A percentile compares a stretch with the other conserved stretches of the same genome.
Evolutionary conservation across 768 basidiomycete genomes (phyloP).

Genomic region (Lyophyllum shimeji): DNA sequence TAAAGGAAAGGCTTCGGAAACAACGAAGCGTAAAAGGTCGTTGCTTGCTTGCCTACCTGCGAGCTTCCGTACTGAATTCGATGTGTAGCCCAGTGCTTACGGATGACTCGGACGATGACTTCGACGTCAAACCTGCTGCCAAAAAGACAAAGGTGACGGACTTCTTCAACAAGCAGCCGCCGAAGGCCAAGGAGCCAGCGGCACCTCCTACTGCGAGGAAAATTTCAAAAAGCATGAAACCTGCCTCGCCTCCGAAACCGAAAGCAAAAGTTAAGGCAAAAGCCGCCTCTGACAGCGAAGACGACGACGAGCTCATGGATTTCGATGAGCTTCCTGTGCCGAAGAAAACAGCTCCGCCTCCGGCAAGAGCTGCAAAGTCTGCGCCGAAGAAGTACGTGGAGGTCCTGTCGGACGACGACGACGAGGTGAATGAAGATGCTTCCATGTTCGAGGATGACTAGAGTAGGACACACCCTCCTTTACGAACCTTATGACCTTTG

Average conservation of each 20-base stretch:
- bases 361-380: constrained; percentile 48
- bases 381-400: constrained; percentile 65
- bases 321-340: constrained; percentile 40
- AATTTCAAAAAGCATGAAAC: constrained; percentile 60
- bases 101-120: constrained; percentile 42
- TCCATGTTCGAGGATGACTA: constrained; percentile 46
- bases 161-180: constrained; percentile 53
- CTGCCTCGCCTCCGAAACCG: constrained; percentile 50
- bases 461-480: neutral
- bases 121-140: constrained; percentile 41
- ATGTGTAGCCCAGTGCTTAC: constrained; percentile 30
- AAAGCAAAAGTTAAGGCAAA: constrained; percentile 48
- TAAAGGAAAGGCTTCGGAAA: constrained; percentile 23
- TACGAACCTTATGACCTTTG: neutral
- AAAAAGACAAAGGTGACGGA: constrained; percentile 63
- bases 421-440: constrained; percentile 41
- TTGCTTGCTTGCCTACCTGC: neutral
- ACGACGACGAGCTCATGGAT: constrained; percentile 45
- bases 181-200: constrained; percentile 38
- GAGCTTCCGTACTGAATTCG: neutral
- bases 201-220: constrained; percentile 39
- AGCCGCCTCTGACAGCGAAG: constrained; percentile 45
- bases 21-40: constrained; percentile 71
- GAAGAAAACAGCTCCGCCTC: constrained; percentile 43
- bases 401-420: constrained; percentile 49